Evolutionary conservation across 208 protist genomes (phyloP), one percentile per base, ranked within the genome.

Genomic region (Leishmania guyanensis): DNA sequence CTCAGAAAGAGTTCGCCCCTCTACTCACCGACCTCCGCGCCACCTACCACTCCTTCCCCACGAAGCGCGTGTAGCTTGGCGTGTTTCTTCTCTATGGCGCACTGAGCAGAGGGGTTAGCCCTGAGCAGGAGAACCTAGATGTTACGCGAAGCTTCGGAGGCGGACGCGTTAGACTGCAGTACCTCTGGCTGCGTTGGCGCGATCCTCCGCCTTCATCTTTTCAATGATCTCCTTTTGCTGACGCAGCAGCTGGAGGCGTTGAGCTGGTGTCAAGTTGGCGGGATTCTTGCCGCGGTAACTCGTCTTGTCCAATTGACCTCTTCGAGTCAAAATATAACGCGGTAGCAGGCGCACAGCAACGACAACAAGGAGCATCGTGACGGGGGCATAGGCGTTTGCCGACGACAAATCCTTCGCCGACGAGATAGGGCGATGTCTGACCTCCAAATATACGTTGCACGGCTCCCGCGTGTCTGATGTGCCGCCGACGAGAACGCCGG

Each of bases 201-300:
- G 54, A 74, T 94, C 90, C 68, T 94, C 83, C 58, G 86, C 80
- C 69, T 93, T 94, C 93, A 96, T 96, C 68, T 85, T 66, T 39
- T 76, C 77, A 74, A 96, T 93, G 65, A 94, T 91, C 16, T 90
- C 85, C 4, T 72, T 83, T 84, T 94, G 89, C 65, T 86, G 79
- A 33, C 71, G 75, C 29, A 93, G 72, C 43, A 95, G 78, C 50
- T 94, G 83, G 16, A 74, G 78, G 16, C 87, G 69, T 36, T 74
- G 80, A 26, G 56, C 73, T 33, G 82, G 29, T 16, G 89, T 85
- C 26, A 92, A 78, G 68, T 77, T 78, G 1, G 29, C 82, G 14
- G 80, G 76, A 6, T 77, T 80, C 20, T 54, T 62, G 33, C 69
- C 85, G 36, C 73, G 56, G 48, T 75, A 88, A 43, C 82, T 86